These are phyloP conservation scores for Chrysosporium queenslandicum DNA, from an alignment of 2,329 filamentous ascomycete species.

Conservation along the genomic window DNA sequence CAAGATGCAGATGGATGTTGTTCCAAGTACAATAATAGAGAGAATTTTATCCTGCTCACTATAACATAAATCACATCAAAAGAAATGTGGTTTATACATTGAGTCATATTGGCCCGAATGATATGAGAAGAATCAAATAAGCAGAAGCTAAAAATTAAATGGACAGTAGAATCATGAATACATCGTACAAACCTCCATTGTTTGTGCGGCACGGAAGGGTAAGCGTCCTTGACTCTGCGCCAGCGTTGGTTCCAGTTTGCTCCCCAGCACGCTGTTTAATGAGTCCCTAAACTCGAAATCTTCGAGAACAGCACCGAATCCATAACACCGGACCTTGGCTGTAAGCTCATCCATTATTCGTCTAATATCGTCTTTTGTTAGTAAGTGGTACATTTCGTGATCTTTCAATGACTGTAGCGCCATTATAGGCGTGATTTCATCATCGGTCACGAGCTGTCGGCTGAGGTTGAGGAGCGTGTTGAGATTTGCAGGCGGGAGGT, in stretches of 20 bases:
- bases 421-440: constrained; percentile 84
- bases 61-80: neutral
- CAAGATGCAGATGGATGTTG: too few species aligned
- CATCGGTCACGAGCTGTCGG: constrained; percentile 68
- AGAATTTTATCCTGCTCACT: too few species aligned
- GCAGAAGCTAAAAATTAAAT: neutral
- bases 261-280: constrained; percentile 58
- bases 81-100: neutral
- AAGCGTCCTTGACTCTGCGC: neutral
- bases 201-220: neutral
- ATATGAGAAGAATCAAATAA: neutral
- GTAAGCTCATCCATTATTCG: constrained; percentile 62
- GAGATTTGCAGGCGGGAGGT: constrained; percentile 65
- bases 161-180: constrained; percentile 13
- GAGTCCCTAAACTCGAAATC: constrained; percentile 62
- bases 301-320: constrained; percentile 62
- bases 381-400: constrained; percentile 57
- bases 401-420: constrained; percentile 74
- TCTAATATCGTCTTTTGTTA: constrained; percentile 60
- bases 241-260: constrained; percentile 32
- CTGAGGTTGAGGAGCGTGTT: constrained; percentile 76
- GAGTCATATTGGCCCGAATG: neutral
- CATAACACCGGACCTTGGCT: constrained; percentile 82
- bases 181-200: constrained; percentile 9
- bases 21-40: too few species aligned